Conservation (phyloP, 208 protist species). For the Herpetomonas tarakana region DNA sequence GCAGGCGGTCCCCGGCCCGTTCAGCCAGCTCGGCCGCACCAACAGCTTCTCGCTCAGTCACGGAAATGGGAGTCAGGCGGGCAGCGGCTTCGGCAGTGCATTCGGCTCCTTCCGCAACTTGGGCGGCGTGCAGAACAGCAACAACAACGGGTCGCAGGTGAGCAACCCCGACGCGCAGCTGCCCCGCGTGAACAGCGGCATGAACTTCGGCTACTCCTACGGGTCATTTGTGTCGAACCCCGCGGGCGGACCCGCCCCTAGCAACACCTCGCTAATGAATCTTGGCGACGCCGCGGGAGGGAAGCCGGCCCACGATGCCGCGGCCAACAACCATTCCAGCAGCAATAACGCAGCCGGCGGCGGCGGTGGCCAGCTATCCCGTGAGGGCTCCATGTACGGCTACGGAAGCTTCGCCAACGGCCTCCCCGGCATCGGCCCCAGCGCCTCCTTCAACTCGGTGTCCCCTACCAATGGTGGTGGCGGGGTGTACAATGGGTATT, state of each 20-base stretch:
- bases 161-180: constrained; percentile 23
- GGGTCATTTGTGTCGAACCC: neutral
- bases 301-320: neutral
- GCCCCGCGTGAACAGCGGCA: constrained; percentile 30
- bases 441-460: constrained; percentile 21
- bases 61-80: constrained; percentile 6
- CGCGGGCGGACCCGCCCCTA: constrained; percentile 1
- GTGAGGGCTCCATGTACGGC: constrained; percentile 18
- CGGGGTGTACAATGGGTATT: neutral
- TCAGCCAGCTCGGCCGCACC: constrained; percentile 6
- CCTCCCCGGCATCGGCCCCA: constrained; percentile 18
- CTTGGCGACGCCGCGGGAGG: neutral
- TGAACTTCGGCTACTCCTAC: constrained; percentile 21
- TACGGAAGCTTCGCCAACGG: constrained; percentile 27
- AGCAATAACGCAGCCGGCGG: neutral
- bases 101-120: neutral
- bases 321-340: neutral
- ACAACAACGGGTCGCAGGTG: constrained; percentile 10
- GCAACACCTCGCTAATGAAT: constrained; percentile 12
- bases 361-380: constrained; percentile 9
- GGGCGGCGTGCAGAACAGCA: neutral
- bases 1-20: neutral
- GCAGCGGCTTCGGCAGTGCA: constrained; percentile 14
- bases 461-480: neutral
- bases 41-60: constrained; percentile 11